Percentiles rank a stretch among this genome's conserved stretches.
phyloP scores from a whole-genome alignment of 805 yeast genomes.

The Candida golubevii region DNA sequence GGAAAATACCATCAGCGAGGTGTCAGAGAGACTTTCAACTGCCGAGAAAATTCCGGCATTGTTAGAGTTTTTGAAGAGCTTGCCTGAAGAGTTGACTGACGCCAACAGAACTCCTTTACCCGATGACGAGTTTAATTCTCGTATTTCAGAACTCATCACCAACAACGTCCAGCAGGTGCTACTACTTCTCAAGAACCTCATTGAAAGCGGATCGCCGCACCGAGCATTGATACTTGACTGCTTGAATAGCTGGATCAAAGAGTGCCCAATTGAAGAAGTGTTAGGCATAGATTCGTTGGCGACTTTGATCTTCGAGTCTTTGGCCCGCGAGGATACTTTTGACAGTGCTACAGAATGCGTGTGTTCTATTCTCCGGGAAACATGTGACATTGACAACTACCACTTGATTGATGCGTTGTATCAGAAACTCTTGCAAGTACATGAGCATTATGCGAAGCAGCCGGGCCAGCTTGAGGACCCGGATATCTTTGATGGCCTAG shows the following conservation, averaged over 20 bases:
- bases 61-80: slow-evolving; percentile 74
- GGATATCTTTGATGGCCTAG: slow-evolving; percentile 62
- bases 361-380: slow-evolving; percentile 75
- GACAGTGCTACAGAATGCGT: slow-evolving; percentile 86
- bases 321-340: slow-evolving; percentile 64
- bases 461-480: slow-evolving; percentile 49
- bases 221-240: slow-evolving; percentile 59
- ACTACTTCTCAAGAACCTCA: slow-evolving; percentile 51
- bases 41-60: slow-evolving; percentile 43
- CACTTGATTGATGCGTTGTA: slow-evolving; percentile 63
- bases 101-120: slow-evolving; percentile 72
- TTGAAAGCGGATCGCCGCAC: slow-evolving; percentile 17
- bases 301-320: slow-evolving; percentile 55
- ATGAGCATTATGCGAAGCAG: slow-evolving; percentile 33
- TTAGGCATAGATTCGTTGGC: slow-evolving; percentile 62
- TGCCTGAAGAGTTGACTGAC: slow-evolving; percentile 88
- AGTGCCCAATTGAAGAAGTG: slow-evolving; percentile 71
- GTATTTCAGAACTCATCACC: slow-evolving; percentile 61
- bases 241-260: slow-evolving; percentile 86
- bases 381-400: slow-evolving; percentile 66
- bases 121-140: slow-evolving; percentile 68
- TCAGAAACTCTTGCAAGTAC: slow-evolving; percentile 60
- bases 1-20: slow-evolving; percentile 66
- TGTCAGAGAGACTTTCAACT: slow-evolving; percentile 46
- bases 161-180: slow-evolving; percentile 68